Conservation (phyloP, 1,284 basidiomycete species). For the Leucocoprinus gongylophorus region DNA sequence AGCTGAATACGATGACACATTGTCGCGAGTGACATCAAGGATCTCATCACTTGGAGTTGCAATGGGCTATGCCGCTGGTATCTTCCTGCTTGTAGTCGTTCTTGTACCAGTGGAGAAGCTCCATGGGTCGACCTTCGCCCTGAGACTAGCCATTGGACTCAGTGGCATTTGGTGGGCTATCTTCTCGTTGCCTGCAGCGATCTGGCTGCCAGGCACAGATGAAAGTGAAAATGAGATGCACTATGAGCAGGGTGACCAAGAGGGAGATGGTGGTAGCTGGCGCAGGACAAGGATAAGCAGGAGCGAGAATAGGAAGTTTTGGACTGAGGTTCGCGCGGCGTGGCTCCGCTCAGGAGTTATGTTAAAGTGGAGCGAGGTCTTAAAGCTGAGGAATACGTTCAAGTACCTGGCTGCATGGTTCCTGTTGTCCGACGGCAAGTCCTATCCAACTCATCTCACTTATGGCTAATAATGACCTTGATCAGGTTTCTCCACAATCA, state of each 20-base stretch:
- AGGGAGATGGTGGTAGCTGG: slow-evolving; percentile 15
- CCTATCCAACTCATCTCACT: neutral
- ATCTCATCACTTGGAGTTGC: slow-evolving; percentile 82
- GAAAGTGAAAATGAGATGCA: slow-evolving; percentile 14
- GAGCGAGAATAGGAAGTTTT: slow-evolving; percentile 31
- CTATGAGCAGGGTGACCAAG: slow-evolving; percentile 7
- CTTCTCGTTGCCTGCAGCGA: slow-evolving; percentile 67
- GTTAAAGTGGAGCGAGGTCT: slow-evolving; percentile 64
- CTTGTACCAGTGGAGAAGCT: slow-evolving; percentile 65
- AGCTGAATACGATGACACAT: slow-evolving; percentile 41
- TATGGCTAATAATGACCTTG: neutral
- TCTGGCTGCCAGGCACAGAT: slow-evolving; percentile 54
- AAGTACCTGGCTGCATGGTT: slow-evolving; percentile 87
- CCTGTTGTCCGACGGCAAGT: slow-evolving; percentile 80
- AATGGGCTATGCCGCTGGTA: slow-evolving; percentile 75
- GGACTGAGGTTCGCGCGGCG: slow-evolving; percentile 49
- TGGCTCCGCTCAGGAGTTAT: slow-evolving; percentile 66
- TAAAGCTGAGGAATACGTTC: slow-evolving; percentile 76
- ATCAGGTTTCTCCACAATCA: slow-evolving; percentile 75
- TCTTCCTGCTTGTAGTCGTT: slow-evolving; percentile 60
- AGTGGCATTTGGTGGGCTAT: slow-evolving; percentile 83
- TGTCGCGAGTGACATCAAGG: slow-evolving; percentile 67
- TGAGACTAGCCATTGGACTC: slow-evolving; percentile 72
- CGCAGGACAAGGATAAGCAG: slow-evolving; percentile 9
- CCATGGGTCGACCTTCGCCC: slow-evolving; percentile 63